Percentiles rank a stretch among this genome's conserved stretches.
Conservation (phyloP, 331 rosid species). For the Pyracantha coccinea region DNA sequence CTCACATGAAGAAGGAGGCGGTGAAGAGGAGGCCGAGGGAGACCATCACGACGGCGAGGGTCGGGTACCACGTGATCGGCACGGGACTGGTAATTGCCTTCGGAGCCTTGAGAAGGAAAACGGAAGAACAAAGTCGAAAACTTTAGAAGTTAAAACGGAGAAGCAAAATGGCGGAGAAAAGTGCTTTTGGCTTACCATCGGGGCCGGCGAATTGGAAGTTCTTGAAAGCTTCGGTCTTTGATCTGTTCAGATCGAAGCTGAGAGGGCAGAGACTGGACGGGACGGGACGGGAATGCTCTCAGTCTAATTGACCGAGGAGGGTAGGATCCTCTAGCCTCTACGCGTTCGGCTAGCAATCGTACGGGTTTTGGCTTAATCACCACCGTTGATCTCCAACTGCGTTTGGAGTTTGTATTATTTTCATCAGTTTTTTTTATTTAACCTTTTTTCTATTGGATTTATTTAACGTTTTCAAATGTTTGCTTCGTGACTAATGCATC, state of each 20-base stretch:
- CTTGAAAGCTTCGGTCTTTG: background rate
- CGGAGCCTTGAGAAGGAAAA: slow-evolving; percentile 44
- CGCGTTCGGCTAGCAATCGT: background rate
- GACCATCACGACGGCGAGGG: slow-evolving; percentile 63
- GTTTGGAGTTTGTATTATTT: background rate
- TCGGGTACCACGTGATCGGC: slow-evolving; percentile 75
- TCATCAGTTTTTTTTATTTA: background rate
- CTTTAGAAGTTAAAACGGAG: background rate
- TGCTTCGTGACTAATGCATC: background rate
- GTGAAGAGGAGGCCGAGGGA: slow-evolving; percentile 79
- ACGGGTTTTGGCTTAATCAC: background rate
- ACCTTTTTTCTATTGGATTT: no score
- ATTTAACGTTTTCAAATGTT: no score
- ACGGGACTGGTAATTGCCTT: slow-evolving; percentile 89
- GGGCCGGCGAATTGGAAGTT: background rate
- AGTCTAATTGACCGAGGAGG: background rate
- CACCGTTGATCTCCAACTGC: background rate
- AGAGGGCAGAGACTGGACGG: background rate
- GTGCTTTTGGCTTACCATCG: slow-evolving; percentile 19
- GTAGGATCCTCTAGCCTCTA: background rate
- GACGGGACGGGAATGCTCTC: background rate
- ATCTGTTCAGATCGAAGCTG: background rate
- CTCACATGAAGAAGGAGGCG: slow-evolving; percentile 93
- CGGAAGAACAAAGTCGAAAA: background rate
- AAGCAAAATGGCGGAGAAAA: background rate